phyloP scores from a whole-genome alignment of 352 stramenopile genomes.

The Phytophthora hybrid region DNA sequence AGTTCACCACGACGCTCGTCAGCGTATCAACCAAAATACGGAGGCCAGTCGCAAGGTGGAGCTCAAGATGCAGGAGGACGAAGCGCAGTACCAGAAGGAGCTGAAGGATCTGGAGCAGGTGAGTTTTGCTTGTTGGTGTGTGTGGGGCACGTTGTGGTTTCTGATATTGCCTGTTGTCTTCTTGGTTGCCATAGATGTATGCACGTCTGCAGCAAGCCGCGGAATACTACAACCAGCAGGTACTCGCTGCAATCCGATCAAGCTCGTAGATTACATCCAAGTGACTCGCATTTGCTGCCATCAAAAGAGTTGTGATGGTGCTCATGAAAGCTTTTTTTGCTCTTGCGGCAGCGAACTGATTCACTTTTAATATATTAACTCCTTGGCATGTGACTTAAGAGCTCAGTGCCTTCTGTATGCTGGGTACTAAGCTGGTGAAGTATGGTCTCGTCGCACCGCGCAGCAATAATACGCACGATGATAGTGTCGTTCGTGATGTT shows the following conservation, averaged over 20 bases:
- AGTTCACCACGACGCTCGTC: constrained; percentile 54
- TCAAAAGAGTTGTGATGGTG: background rate
- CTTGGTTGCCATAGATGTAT: constrained; percentile 61
- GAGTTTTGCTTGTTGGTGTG: background rate
- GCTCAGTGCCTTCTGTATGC: constrained; percentile 42
- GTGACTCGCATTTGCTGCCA: constrained; percentile 16
- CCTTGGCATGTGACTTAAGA: constrained; percentile 31
- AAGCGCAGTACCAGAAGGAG: constrained; percentile 71
- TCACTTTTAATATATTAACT: constrained; percentile 37
- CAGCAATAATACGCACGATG: constrained; percentile 79
- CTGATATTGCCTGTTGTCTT: constrained; percentile 11
- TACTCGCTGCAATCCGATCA: constrained; percentile 57
- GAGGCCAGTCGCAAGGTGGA: constrained; percentile 68
- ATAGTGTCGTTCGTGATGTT: constrained; percentile 90
- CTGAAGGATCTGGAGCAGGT: constrained; percentile 73
- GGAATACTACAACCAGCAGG: constrained; percentile 74
- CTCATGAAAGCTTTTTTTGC: background rate
- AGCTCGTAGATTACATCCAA: constrained; percentile 30
- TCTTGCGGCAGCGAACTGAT: constrained; percentile 4
- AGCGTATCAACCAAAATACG: constrained; percentile 63
- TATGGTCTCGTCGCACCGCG: constrained; percentile 71
- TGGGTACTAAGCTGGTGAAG: constrained; percentile 30
- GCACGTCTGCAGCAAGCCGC: constrained; percentile 63
- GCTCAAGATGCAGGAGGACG: constrained; percentile 70
- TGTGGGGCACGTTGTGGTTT: constrained; percentile 7